Conservation (phyloP, 2,329 filamentous ascomycete genomes). For the Talaromyces sp. region DNA sequence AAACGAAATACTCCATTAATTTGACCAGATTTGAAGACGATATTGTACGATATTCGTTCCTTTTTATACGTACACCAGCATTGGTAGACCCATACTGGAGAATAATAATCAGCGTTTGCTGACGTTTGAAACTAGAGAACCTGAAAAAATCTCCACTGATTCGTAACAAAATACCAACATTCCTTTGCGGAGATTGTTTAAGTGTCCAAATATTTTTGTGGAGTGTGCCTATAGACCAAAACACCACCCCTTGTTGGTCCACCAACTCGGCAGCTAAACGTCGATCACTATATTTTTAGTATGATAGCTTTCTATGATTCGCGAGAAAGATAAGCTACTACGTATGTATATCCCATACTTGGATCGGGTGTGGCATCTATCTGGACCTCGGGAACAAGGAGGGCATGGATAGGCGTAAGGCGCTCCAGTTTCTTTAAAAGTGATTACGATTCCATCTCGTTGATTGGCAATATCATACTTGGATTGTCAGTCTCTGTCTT, state of each 20-base stretch:
- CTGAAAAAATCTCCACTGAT: not conserved
- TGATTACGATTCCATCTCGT: not conserved
- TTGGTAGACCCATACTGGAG: not conserved
- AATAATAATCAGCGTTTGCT: not conserved
- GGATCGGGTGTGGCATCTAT: not conserved
- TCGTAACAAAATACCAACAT: not conserved
- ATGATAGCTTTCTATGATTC: not conserved
- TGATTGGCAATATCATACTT: not conserved
- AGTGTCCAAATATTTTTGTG: not conserved
- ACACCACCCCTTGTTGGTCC: not conserved
- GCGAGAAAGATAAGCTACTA: not conserved
- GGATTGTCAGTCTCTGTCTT: not conserved
- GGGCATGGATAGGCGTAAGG: not conserved
- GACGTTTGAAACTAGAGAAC: not conserved
- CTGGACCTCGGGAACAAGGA: not conserved
- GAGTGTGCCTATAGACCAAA: not conserved
- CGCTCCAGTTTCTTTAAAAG: not conserved
- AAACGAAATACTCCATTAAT: not conserved
- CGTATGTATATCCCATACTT: not conserved
- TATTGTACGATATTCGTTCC: not conserved
- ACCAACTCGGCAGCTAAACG: not conserved
- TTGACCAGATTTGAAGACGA: not conserved
- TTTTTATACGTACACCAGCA: not conserved
- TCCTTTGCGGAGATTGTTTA: not conserved
- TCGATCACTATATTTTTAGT: not conserved